Percentiles rank a stretch among this genome's conserved stretches.
Conservation (phyloP, 2,329 filamentous ascomycete species). For the Clathrospora elynae region DNA sequence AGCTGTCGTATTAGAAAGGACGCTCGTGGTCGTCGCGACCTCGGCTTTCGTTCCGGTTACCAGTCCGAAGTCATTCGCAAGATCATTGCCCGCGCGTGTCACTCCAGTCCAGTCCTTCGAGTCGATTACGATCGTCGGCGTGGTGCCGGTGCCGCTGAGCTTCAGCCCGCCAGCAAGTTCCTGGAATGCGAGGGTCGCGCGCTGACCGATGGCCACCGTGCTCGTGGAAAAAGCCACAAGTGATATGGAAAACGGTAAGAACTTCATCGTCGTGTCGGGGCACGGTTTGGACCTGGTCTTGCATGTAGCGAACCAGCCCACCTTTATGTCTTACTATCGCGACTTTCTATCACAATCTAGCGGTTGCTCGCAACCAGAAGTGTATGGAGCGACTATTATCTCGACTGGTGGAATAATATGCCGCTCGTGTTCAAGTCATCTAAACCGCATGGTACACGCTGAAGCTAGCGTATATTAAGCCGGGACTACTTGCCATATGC, state of each 20-base stretch:
- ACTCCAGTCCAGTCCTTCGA: conserved; percentile 66
- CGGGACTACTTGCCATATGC: too few relatives aligned
- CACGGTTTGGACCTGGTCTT: background rate
- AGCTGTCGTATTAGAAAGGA: background rate
- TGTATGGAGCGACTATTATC: too few relatives aligned
- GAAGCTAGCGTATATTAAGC: too few relatives aligned
- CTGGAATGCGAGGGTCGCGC: conserved; percentile 24
- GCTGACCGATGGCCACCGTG: conserved; percentile 23
- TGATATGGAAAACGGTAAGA: background rate
- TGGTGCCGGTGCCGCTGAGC: conserved; percentile 21
- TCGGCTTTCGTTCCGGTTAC: conserved; percentile 67
- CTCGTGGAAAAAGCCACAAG: background rate
- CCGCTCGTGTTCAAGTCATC: too few relatives aligned
- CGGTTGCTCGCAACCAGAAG: too few relatives aligned
- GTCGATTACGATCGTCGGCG: conserved; percentile 34
- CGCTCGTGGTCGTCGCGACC: conserved; percentile 11
- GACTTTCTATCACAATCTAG: background rate
- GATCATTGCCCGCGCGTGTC: conserved; percentile 66
- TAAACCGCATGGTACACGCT: too few relatives aligned
- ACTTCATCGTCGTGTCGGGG: background rate
- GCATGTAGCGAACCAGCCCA: background rate
- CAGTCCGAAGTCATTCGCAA: conserved; percentile 68
- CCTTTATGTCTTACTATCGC: background rate
- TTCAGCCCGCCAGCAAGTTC: conserved; percentile 25
- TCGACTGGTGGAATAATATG: too few relatives aligned